Evolutionary conservation across 139 green algal species (phyloP).

Genomic region (Picochlorum costavermella): DNA sequence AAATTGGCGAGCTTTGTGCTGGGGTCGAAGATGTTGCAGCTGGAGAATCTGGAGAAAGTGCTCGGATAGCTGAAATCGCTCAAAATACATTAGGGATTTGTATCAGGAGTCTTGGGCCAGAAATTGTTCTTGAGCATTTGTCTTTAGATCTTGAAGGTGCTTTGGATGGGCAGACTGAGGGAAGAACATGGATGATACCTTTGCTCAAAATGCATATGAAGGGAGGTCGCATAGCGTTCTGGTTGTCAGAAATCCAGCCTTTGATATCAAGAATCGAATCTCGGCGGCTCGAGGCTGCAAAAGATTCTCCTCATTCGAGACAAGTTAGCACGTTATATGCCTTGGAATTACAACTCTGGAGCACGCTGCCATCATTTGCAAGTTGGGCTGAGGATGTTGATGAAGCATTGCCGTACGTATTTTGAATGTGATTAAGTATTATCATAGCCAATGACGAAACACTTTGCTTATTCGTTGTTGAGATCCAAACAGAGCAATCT

Average conservation of each 20-base stretch:
- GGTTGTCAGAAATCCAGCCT: constrained; percentile 60
- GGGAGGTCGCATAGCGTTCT: constrained; percentile 46
- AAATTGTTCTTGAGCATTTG: constrained; percentile 54
- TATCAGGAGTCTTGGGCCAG: constrained; percentile 59
- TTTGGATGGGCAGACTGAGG: constrained; percentile 37
- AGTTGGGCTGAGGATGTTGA: constrained; percentile 59
- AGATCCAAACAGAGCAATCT: constrained; percentile 23
- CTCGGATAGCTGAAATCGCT: constrained; percentile 23
- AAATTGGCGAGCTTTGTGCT: constrained; percentile 46
- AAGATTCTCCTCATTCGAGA: constrained; percentile 1
- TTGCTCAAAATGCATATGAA: constrained; percentile 62
- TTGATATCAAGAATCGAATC: constrained; percentile 45
- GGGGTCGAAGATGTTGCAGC: constrained; percentile 46
- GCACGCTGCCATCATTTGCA: constrained; percentile 67
- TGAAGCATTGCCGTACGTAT: constrained; percentile 24
- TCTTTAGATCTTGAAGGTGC: constrained; percentile 55
- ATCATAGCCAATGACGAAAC: constrained; percentile 19
- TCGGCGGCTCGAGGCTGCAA: constrained; percentile 7
- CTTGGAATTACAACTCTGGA: constrained; percentile 72
- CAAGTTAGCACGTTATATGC: constrained; percentile 47
- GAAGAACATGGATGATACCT: constrained; percentile 85
- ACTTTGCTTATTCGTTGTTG: constrained; percentile 41
- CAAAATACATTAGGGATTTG: constrained; percentile 59
- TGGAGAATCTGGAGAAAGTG: constrained; percentile 9
- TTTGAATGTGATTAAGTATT: not conserved